phyloP scores from a whole-genome alignment of 2,329 filamentous ascomycete species.

The Fusarium fujikuroi region DNA sequence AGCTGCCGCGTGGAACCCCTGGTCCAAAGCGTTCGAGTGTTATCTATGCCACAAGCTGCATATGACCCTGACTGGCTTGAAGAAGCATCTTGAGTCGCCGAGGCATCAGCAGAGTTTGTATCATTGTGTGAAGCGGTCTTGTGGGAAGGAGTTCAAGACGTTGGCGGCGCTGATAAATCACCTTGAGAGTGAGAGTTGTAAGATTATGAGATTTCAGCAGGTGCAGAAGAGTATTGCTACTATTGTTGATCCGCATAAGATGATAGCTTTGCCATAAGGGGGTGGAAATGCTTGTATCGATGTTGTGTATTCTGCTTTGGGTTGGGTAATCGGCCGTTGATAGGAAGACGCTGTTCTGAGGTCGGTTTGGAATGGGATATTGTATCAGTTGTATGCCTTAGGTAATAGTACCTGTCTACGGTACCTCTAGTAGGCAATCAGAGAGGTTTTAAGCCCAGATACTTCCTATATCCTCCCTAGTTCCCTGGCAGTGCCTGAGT shows the following conservation, averaged over 20 bases:
- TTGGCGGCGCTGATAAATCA: constrained; percentile 56
- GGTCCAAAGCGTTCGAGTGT: constrained; percentile 43
- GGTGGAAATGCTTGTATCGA: rapidly evolving
- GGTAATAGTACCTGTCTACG: background rate
- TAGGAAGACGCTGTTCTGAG: background rate
- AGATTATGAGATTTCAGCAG: constrained; percentile 51
- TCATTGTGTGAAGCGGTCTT: constrained; percentile 53
- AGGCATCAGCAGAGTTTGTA: constrained; percentile 52
- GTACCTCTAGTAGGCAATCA: background rate
- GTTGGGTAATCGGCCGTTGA: background rate
- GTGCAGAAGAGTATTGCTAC: constrained; percentile 48
- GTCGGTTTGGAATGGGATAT: background rate
- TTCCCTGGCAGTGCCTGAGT: background rate
- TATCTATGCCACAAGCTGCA: constrained; percentile 62
- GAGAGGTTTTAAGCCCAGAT: too few relatives aligned
- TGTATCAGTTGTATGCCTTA: background rate
- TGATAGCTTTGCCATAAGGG: background rate
- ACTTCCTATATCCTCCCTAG: background rate
- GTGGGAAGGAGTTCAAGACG: constrained; percentile 51
- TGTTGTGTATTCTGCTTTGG: too few relatives aligned
- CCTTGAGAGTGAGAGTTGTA: constrained; percentile 57
- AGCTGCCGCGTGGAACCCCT: constrained; percentile 56
- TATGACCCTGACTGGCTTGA: constrained; percentile 48
- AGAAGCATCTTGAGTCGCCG: constrained; percentile 64
- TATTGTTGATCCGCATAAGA: constrained; percentile 23